These are phyloP conservation scores for Candida golubevii DNA, from an alignment of 805 yeast species.

Conservation along the genomic window DNA sequence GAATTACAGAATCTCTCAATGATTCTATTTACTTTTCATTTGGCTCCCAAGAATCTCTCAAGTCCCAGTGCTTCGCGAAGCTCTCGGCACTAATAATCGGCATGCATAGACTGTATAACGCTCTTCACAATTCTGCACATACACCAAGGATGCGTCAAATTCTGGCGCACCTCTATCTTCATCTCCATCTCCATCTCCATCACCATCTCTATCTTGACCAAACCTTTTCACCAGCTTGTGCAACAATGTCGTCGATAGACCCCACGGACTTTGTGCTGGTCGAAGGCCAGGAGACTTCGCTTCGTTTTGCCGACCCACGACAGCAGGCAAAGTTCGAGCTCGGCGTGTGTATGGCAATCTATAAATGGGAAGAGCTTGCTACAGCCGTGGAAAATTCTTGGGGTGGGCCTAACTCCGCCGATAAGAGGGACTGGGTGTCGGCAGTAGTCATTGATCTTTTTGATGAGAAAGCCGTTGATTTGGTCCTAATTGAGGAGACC, in stretches of 20 bases:
- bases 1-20: no score
- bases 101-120: no score
- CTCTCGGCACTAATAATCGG: no score
- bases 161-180: no score
- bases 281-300: slow-evolving; percentile 31
- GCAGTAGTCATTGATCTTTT: slow-evolving; percentile 80
- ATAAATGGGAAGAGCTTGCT: slow-evolving; percentile 82
- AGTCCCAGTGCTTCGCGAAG: no score
- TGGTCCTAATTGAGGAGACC: slow-evolving; percentile 78
- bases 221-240: not conserved
- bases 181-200: no score
- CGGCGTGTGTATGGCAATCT: slow-evolving; percentile 88
- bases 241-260: slow-evolving; percentile 31
- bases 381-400: slow-evolving; percentile 89
- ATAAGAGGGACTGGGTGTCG: slow-evolving; percentile 92
- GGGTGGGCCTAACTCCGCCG: slow-evolving; percentile 93
- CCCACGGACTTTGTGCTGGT: slow-evolving; percentile 55
- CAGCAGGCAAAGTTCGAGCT: slow-evolving; percentile 86
- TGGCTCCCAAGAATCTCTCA: no score
- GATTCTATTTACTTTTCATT: no score
- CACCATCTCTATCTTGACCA: not conserved
- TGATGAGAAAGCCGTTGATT: slow-evolving; percentile 61
- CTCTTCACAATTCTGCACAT: no score
- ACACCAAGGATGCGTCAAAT: no score
- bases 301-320: slow-evolving; percentile 51